These are phyloP conservation scores for Vinca minor DNA, from an alignment of 257 asterid species.

Conservation along the genomic window DNA sequence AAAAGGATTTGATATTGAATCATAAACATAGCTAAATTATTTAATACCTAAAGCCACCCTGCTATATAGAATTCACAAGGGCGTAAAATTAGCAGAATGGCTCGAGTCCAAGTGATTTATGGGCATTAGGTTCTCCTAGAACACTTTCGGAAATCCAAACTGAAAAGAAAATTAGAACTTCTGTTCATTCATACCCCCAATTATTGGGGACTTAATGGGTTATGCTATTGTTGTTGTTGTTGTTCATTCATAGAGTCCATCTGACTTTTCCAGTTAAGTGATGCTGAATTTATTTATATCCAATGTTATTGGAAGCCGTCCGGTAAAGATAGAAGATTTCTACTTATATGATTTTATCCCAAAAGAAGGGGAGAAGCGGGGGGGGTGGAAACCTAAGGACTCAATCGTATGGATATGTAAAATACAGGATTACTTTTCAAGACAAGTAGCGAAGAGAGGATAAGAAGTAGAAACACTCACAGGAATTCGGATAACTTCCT, in stretches of 20 bases:
- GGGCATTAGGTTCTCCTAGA: background rate
- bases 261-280: background rate
- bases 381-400: background rate
- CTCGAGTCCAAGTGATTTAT: background rate
- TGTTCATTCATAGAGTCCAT: background rate
- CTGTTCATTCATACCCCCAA: background rate
- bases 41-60: background rate
- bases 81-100: background rate
- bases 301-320: background rate
- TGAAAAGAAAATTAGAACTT: too few relatives aligned
- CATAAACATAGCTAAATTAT: background rate
- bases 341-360: background rate
- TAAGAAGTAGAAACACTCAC: constrained; percentile 34
- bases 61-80: background rate
- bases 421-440: background rate
- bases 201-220: too few relatives aligned
- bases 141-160: background rate
- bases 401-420: too few relatives aligned
- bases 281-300: background rate
- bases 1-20: background rate
- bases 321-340: background rate
- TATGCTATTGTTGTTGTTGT: too few relatives aligned
- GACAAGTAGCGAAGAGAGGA: constrained; percentile 11
- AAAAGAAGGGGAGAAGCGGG: background rate
- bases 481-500: constrained; percentile 62